phyloP scores from a whole-genome alignment of 169 alveolate genomes.

The Blepharisma undulans region DNA sequence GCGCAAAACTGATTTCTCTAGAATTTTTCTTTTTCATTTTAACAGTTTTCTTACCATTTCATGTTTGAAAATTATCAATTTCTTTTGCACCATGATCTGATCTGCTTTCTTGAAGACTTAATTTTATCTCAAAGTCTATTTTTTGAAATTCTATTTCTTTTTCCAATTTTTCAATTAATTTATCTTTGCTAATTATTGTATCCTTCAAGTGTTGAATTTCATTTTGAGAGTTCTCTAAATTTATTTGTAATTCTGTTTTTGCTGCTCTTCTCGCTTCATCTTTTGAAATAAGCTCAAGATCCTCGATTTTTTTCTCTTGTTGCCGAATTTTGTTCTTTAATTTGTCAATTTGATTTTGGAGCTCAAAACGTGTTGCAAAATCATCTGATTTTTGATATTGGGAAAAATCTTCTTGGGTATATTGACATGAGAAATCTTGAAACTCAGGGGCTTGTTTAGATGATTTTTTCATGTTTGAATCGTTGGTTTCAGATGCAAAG shows the following conservation, averaged over 20 bases:
- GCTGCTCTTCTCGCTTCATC: background rate
- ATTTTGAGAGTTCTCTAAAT: background rate
- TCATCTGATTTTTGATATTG: background rate
- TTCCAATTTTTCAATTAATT: background rate
- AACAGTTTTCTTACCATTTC: background rate
- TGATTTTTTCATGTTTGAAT: background rate
- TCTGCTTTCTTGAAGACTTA: no score
- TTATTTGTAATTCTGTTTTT: no score
- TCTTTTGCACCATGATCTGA: no score
- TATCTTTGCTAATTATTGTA: background rate
- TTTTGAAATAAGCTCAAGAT: background rate
- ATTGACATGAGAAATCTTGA: background rate
- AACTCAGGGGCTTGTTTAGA: background rate
- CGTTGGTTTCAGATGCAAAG: background rate
- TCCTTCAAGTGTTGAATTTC: background rate
- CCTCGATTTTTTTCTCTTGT: background rate
- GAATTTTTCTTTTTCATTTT: no score
- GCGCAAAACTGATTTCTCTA: background rate
- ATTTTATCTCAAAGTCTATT: no score
- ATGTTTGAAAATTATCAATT: no score
- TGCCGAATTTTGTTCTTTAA: background rate
- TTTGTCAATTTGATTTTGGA: background rate
- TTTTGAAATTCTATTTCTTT: no score
- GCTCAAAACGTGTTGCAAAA: background rate
- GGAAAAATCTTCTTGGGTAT: background rate